phyloP scores from a whole-genome alignment of 2,329 filamentous ascomycete species.

The Thermoascus crustaceus region DNA sequence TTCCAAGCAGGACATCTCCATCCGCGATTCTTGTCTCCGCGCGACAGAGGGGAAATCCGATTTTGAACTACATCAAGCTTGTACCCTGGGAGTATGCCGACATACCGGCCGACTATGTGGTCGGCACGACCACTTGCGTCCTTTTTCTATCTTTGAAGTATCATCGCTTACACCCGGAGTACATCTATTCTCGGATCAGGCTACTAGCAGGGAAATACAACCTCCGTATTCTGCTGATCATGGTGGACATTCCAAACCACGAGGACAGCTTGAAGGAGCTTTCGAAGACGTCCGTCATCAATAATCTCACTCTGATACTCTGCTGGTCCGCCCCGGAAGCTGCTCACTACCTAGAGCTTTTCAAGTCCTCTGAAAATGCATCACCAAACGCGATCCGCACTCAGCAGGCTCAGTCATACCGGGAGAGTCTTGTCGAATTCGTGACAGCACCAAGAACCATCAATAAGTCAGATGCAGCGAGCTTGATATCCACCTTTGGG shows the following conservation, averaged over 20 bases:
- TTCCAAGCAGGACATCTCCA: slow-evolving; percentile 57
- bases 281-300: slow-evolving; percentile 84
- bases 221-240: slow-evolving; percentile 74
- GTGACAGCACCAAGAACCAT: slow-evolving; percentile 81
- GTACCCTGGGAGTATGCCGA: slow-evolving; percentile 95
- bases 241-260: slow-evolving; percentile 94
- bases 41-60: slow-evolving; percentile 89
- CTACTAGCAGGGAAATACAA: slow-evolving; percentile 77
- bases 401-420: slow-evolving; percentile 73
- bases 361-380: slow-evolving; percentile 89
- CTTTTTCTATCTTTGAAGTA: slow-evolving; percentile 94
- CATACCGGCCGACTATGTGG: slow-evolving; percentile 87
- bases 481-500: slow-evolving; percentile 84
- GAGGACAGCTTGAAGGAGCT: slow-evolving; percentile 84
- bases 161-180: slow-evolving; percentile 92
- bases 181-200: slow-evolving; percentile 89
- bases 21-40: slow-evolving; percentile 84
- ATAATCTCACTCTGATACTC: slow-evolving; percentile 83
- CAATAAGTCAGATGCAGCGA: slow-evolving; percentile 90
- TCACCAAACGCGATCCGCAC: slow-evolving; percentile 74
- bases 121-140: slow-evolving; percentile 80
- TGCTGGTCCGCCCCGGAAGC: slow-evolving; percentile 95
- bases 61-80: slow-evolving; percentile 71
- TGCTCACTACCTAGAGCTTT: slow-evolving; percentile 85
- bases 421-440: slow-evolving; percentile 83